Percentiles rank a stretch among this genome's conserved stretches.
These are phyloP conservation scores for Aphanomyces cochlioides DNA, from an alignment of 352 stramenopile species.

Conservation along the genomic window DNA sequence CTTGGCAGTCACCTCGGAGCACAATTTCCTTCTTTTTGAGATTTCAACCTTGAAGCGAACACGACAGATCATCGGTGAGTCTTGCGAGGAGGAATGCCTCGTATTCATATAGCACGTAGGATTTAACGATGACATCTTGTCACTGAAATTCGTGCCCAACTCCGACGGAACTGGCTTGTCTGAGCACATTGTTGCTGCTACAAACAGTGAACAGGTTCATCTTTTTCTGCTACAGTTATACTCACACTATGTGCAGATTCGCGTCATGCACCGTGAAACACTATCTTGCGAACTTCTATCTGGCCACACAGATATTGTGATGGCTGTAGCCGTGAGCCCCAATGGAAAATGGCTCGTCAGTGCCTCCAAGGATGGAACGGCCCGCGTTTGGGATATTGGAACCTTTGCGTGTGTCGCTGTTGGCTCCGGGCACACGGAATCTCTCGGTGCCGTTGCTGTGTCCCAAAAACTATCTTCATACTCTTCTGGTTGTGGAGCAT, in stretches of 20 bases:
- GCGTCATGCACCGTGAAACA: conserved; percentile 88
- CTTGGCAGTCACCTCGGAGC: conserved; percentile 71
- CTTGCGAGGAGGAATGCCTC: background rate
- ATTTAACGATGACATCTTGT: conserved; percentile 98
- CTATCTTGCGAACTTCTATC: conserved; percentile 94
- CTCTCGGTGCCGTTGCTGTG: conserved; percentile 90
- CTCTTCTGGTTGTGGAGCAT: conserved; percentile 67
- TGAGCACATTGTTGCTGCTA: conserved; percentile 90
- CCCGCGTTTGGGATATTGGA: conserved; percentile 87
- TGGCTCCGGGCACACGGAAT: conserved; percentile 92
- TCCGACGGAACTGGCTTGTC: conserved; percentile 49
- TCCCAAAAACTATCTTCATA: conserved; percentile 83
- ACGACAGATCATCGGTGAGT: conserved; percentile 67
- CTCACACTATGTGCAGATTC: conserved; percentile 69
- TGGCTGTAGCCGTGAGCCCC: conserved; percentile 90
- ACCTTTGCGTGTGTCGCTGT: conserved; percentile 78
- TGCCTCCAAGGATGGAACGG: conserved; percentile 92
- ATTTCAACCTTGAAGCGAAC: conserved; percentile 51
- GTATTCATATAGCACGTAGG: conserved; percentile 43
- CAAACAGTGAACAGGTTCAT: conserved; percentile 85
- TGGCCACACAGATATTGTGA: conserved; percentile 96
- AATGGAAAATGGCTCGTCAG: conserved; percentile 90
- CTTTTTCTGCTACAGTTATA: background rate
- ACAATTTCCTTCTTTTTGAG: conserved; percentile 86
- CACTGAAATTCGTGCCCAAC: conserved; percentile 92